Percentiles rank a stretch among this genome's conserved stretches.
Conservation (phyloP, 1,139 yeast species). For the Suhomyces panamericanus region DNA sequence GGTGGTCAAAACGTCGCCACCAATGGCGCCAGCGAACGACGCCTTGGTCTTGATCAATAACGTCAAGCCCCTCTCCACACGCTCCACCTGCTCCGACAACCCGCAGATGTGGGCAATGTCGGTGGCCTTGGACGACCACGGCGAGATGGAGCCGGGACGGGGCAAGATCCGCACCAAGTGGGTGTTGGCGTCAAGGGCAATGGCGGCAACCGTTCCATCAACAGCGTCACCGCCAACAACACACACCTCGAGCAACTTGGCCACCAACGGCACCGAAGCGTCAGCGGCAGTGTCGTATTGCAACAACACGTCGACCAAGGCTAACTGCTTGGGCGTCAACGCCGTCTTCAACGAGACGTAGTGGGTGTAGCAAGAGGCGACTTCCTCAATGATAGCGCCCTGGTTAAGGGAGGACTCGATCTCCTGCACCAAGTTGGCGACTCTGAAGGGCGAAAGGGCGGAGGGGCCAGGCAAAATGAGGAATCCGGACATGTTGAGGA, state of each 20-base stretch:
- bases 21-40: slow-evolving; percentile 54
- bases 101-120: slow-evolving; percentile 92
- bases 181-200: slow-evolving; percentile 47
- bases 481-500: slow-evolving; percentile 21
- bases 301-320: slow-evolving; percentile 62
- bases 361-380: slow-evolving; percentile 78
- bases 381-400: slow-evolving; percentile 58
- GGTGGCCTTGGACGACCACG: slow-evolving; percentile 99
- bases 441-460: slow-evolving; percentile 86
- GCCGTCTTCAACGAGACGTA: slow-evolving; percentile 61
- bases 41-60: slow-evolving; percentile 64
- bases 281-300: slow-evolving; percentile 75
- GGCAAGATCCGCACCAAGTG: slow-evolving; percentile 79
- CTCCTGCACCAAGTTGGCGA: slow-evolving; percentile 67
- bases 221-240: slow-evolving; percentile 34
- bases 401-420: slow-evolving; percentile 70
- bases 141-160: slow-evolving; percentile 94
- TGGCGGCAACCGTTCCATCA: slow-evolving; percentile 9
- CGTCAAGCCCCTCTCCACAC: slow-evolving; percentile 90
- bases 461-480: slow-evolving; percentile 84
- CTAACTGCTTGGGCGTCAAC: slow-evolving; percentile 32
- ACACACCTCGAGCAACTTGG: slow-evolving; percentile 41
- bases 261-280: slow-evolving; percentile 46
- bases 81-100: slow-evolving; percentile 61
- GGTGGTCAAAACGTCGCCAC: slow-evolving; percentile 55